Evolutionary conservation across 2,329 filamentous ascomycete genomes (phyloP).

Genomic region (Torrubiellomyces zombiae): DNA sequence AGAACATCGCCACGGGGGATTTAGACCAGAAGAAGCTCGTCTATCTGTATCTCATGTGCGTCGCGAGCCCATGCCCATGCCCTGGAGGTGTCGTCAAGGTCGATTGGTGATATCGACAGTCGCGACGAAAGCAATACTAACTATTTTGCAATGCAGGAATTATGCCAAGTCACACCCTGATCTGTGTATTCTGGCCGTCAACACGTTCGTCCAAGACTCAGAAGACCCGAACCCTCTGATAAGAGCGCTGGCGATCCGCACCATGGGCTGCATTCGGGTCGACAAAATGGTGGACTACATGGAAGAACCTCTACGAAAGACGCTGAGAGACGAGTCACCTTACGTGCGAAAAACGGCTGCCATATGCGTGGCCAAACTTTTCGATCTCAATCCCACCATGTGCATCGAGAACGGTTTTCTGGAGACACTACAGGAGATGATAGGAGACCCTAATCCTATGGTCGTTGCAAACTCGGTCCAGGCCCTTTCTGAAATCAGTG

Average conservation of each 20-base stretch:
- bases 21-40: conserved; percentile 99
- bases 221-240: conserved; percentile 97
- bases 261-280: conserved; percentile 96
- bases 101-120: neutral
- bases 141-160: conserved; percentile 45
- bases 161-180: conserved; percentile 99
- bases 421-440: conserved; percentile 84
- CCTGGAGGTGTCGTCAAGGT: neutral
- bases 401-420: conserved; percentile 95
- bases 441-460: conserved; percentile 96
- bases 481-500: conserved; percentile 77
- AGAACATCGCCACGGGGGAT: conserved; percentile 92
- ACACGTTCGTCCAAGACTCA: conserved; percentile 97
- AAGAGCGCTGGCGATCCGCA: conserved; percentile 84
- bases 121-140: neutral
- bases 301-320: conserved; percentile 95
- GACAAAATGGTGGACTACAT: conserved; percentile 99
- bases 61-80: neutral
- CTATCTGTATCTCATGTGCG: conserved; percentile 87
- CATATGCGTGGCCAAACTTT: conserved; percentile 94
- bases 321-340: conserved; percentile 87
- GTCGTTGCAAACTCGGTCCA: conserved; percentile 96
- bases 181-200: conserved; percentile 94
- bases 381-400: conserved; percentile 81
- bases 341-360: conserved; percentile 97